Conservation (phyloP, 805 yeast species). For the Candida jianshihensis region DNA sequence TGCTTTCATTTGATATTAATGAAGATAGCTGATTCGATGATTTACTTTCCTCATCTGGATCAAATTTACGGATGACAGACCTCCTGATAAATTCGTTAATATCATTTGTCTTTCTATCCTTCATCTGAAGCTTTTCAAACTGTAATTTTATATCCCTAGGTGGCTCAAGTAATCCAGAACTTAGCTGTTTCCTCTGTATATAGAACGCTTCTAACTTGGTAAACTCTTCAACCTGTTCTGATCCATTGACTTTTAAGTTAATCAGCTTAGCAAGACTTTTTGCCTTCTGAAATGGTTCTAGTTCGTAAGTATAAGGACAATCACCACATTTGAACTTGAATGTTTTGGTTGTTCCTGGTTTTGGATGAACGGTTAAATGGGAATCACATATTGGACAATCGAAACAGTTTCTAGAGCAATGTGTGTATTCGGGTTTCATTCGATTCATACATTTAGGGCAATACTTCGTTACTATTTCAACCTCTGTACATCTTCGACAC, state of each 20-base stretch:
- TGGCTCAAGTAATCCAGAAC: slow-evolving; percentile 7
- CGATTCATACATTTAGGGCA: slow-evolving; percentile 23
- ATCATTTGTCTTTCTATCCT: slow-evolving; percentile 1
- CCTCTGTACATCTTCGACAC: slow-evolving; percentile 22
- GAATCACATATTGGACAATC: slow-evolving; percentile 20
- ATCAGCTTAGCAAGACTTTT: slow-evolving; percentile 11
- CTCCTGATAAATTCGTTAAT: slow-evolving; percentile 12
- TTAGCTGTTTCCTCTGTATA: slow-evolving; percentile 10
- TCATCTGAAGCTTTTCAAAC: slow-evolving; percentile 10
- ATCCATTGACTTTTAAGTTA: slow-evolving; percentile 3
- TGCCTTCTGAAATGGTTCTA: slow-evolving; percentile 12
- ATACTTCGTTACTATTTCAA: slow-evolving; percentile 18
- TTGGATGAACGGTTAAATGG: slow-evolving; percentile 9
- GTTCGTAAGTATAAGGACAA: slow-evolving; percentile 12
- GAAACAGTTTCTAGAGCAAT: slow-evolving; percentile 22
- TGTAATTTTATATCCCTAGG: slow-evolving; percentile 10
- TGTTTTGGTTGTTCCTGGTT: not conserved
- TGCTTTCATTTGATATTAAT: not conserved
- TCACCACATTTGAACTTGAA: slow-evolving; percentile 11
- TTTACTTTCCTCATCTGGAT: slow-evolving; percentile 1
- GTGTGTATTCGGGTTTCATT: slow-evolving; percentile 16
- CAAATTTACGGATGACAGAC: slow-evolving; percentile 5
- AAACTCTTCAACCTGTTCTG: slow-evolving; percentile 6
- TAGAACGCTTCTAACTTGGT: slow-evolving; percentile 15
- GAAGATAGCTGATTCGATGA: not conserved